Base-by-base conservation (phyloP, 306 rosid genomes). In the Pyrus communis region DNA sequence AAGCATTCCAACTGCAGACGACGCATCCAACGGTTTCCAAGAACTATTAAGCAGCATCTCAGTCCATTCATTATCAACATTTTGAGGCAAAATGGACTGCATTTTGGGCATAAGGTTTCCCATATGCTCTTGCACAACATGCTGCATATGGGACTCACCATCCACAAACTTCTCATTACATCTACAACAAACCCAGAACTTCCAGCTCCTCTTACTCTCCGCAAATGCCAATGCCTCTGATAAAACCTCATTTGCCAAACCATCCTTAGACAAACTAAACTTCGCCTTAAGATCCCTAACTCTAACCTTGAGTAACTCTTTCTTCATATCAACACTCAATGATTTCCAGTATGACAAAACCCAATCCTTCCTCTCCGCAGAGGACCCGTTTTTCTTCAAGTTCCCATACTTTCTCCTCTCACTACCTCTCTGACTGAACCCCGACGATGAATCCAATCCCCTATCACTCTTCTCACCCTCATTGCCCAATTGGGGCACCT, bases 21-120 rank as follows among this genome's bases (percentile, higher is more conserved):
- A 83, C 63, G 85, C 86, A 71, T 96, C 97, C 80, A 96, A 60
- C 11, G 99, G 91, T 81, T 87, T 96, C 98, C 98, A 96, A 77
- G 97, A 82, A 85, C 87, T 86, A 68, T 85, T 86, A 45, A 81
- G 93, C 86, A 96, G 88, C 97, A 89, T 88, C 84, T 91, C 91
- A 58, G 78, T 73, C 99, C 94, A 89, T 75, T 89, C 97, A 83
- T 71, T 83, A 46, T 91, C 95, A 70, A 93, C 87, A 77, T 80
- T 87, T 64, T 88, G 92, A 22, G 99, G 99, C 85, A 96, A 76
- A 59, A 91, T 84, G 15, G 88, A 78, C 87, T 87, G 96, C 96
- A 89, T 67, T 81, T 92, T 85, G 4, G 91, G 90, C 49, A 84
- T 80, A 45, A 96, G 97, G 67, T 76, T 93, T 61, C 83, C 89